Percentiles rank a stretch among this genome's conserved stretches.
Evolutionary conservation across 164 flowering plant species (phyloP).

Genomic region (Stephania japonica): DNA sequence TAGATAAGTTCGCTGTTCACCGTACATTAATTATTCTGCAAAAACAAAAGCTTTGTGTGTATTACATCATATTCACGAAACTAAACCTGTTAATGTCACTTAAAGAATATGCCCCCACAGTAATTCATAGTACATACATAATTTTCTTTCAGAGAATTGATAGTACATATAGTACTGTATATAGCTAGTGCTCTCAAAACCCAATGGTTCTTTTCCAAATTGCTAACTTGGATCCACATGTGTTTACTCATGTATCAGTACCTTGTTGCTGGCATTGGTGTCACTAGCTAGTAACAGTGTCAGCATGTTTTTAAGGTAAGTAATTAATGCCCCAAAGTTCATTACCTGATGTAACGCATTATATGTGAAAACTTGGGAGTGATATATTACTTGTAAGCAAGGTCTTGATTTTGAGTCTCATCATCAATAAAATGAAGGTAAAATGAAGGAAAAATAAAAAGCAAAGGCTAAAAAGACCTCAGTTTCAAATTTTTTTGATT

Average conservation of each 20-base stretch:
- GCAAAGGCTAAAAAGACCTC: too few species aligned
- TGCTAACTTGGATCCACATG: neutral
- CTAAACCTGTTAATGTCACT: neutral
- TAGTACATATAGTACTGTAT: too few species aligned
- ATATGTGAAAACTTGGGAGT: neutral
- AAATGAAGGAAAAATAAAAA: too few species aligned
- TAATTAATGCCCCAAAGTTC: too few species aligned
- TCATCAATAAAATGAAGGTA: too few species aligned
- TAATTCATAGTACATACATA: too few species aligned
- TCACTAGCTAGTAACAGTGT: conserved; percentile 1
- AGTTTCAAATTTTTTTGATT: too few species aligned
- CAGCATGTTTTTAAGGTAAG: too few species aligned
- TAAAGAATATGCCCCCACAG: neutral
- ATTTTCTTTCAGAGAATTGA: too few species aligned
- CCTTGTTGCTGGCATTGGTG: neutral
- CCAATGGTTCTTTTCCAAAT: neutral
- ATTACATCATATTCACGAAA: neutral
- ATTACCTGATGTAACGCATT: too few species aligned
- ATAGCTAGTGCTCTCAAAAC: neutral
- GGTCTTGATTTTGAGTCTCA: too few species aligned
- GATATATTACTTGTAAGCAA: too few species aligned
- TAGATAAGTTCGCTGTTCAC: neutral
- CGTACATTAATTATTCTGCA: neutral
- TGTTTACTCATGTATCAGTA: neutral
- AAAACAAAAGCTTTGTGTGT: neutral